Percentiles rank a stretch among this genome's conserved stretches.
Evolutionary conservation across 768 basidiomycete species (phyloP).

Genomic region (Boletus rubropictus): DNA sequence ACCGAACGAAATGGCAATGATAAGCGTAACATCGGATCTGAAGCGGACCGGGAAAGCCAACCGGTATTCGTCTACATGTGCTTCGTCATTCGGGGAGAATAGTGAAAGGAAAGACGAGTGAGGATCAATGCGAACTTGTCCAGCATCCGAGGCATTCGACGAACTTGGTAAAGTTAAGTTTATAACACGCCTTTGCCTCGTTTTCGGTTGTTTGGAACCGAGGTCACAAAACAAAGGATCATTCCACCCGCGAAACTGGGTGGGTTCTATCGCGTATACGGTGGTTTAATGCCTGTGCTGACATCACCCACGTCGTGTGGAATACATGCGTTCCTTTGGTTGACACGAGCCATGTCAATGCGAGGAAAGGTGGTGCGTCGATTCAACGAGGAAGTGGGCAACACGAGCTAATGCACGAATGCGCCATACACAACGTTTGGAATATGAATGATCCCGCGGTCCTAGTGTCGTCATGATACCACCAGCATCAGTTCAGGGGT

Average conservation of each 20-base stretch:
- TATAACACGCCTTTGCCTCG: conserved; percentile 18
- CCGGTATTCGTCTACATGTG: neutral
- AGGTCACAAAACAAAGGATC: conserved; percentile 2
- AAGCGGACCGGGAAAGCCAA: neutral
- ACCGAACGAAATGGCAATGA: conserved; percentile 10
- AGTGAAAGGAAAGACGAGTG: no score
- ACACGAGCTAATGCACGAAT: no score
- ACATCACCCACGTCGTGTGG: neutral
- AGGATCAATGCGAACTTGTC: conserved; percentile 4
- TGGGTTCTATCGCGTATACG: neutral
- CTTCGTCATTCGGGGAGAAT: conserved; percentile 3
- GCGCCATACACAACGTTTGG: no score
- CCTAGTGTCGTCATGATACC: no score
- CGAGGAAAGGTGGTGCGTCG: neutral
- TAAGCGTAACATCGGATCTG: conserved; percentile 1
- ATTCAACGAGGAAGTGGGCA: no score
- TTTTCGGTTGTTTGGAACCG: conserved; percentile 21
- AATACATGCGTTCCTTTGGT: no score
- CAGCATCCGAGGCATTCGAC: neutral
- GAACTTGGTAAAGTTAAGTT: conserved; percentile 17
- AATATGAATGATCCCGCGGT: no score
- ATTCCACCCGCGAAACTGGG: neutral
- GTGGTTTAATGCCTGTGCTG: neutral
- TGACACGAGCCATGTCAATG: no score
- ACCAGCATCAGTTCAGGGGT: no score